Evolutionary conservation across 2,329 filamentous ascomycete species (phyloP), one percentile per base, ranked within the genome.

Genomic region (Chalara sp.): DNA sequence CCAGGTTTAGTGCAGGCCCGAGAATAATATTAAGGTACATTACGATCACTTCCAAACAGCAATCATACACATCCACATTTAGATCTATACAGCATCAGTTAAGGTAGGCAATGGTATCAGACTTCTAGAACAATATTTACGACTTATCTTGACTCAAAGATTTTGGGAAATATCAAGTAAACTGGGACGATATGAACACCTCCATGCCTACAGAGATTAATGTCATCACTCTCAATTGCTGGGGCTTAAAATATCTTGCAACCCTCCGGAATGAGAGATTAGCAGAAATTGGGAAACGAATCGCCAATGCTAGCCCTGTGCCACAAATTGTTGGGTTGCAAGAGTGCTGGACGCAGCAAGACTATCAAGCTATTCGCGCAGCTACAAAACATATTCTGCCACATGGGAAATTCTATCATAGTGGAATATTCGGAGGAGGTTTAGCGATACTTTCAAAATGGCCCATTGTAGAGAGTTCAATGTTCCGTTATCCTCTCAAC

Each of bases 261-360:
- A 84, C 84, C 58, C 80, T 87, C 59, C 88, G 91, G 58, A 74
- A 79, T 57, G 84, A 87, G 61, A 88, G 93, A 42, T 79, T 97
- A 47, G 70, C 77, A 32, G 88, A 95, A 67, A 96, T 97, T 63
- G 92, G 89, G 49, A 83, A 79, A 56, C 86, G 87, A 56, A 79
- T 97, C 56, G 86, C 89, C 57, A 68, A 75, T 41, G 76, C 81
- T 51, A 71, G 77, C 13, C 87, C 87, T 1, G 67, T 78, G 7
- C 89, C 91, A 31, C 79, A 95, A 55, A 91, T 96, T 62, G 89
- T 96, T 54, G 89, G 86, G n/a, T 75, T 97, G 12, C 92, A 97
- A 70, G 92, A 97, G 75, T 95, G 89, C 73, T 99, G 89, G 85
- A 90, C 87, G 3, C 84, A 90, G 62, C 74, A 87, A 59, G 89